Percentiles rank a stretch among this genome's conserved stretches.
Evolutionary conservation across 306 rosid genomes (phyloP).

Genomic region (Cyamopsis tetragonoloba): DNA sequence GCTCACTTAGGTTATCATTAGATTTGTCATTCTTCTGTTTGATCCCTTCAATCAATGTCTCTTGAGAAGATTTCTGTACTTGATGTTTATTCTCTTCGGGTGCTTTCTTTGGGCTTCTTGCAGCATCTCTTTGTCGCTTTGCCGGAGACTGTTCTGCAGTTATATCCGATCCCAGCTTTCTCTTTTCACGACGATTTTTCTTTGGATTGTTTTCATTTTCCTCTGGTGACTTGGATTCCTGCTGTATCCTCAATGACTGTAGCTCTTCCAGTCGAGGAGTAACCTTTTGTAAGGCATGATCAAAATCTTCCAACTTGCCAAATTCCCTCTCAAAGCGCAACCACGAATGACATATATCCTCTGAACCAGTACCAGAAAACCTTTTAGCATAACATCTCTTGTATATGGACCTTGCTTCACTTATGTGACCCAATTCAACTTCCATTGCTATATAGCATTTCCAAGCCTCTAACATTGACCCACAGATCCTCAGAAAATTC

Average conservation of each 20-base stretch:
- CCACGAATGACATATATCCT: constrained; percentile 95
- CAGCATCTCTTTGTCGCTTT: constrained; percentile 58
- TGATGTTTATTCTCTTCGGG: constrained; percentile 44
- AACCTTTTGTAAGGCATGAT: constrained; percentile 73
- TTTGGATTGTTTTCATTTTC: constrained; percentile 51
- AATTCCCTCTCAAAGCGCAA: constrained; percentile 87
- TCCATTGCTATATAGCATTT: constrained; percentile 76
- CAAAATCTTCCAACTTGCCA: constrained; percentile 77
- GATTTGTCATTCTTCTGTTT: constrained; percentile 33
- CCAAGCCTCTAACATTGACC: constrained; percentile 86
- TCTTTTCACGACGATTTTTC: constrained; percentile 60
- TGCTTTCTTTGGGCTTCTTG: constrained; percentile 41
- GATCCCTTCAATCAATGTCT: constrained; percentile 32
- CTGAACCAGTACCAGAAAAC: constrained; percentile 75
- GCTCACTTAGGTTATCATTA: constrained; percentile 37
- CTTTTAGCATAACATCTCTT: constrained; percentile 85
- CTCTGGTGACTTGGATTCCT: constrained; percentile 55
- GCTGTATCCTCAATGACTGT: constrained; percentile 55
- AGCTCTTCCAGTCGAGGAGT: constrained; percentile 77
- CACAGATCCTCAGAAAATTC: constrained; percentile 73
- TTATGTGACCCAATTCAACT: constrained; percentile 60
- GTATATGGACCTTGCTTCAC: constrained; percentile 77
- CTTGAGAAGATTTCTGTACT: constrained; percentile 32
- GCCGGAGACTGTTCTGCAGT: constrained; percentile 47
- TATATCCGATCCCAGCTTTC: constrained; percentile 55